Percentiles rank a stretch among this genome's conserved stretches.
These are phyloP conservation scores for Excoecaria agallocha DNA, from an alignment of 345 rosid species.

Conservation along the genomic window DNA sequence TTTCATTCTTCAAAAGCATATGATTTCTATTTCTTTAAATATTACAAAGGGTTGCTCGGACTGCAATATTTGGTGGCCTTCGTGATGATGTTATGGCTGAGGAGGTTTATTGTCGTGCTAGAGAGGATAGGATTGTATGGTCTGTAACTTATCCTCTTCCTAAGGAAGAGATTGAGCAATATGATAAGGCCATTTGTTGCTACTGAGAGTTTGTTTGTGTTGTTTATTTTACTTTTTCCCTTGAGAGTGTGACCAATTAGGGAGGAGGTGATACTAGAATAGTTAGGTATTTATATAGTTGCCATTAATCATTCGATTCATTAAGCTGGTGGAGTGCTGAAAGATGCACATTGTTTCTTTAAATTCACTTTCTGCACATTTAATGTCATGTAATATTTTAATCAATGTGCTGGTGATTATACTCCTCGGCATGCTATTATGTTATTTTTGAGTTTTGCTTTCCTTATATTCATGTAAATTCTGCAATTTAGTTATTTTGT, in stretches of 20 bases:
- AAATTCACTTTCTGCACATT: neutral
- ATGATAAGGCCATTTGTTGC: slow-evolving; percentile 45
- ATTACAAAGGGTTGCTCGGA: slow-evolving; percentile 77
- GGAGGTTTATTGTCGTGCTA: slow-evolving; percentile 57
- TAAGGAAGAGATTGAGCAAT: slow-evolving; percentile 56
- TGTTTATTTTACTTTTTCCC: neutral
- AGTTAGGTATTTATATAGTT: too few relatives aligned
- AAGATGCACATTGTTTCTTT: neutral
- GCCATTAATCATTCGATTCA: neutral
- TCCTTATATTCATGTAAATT: neutral
- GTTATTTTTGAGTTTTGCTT: neutral
- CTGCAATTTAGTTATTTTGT: neutral
- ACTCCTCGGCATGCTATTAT: neutral
- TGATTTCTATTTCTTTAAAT: slow-evolving; percentile 19
- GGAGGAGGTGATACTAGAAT: neutral
- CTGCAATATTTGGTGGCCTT: slow-evolving; percentile 86
- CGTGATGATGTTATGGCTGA: slow-evolving; percentile 64
- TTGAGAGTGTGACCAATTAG: too few relatives aligned
- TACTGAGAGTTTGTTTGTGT: neutral
- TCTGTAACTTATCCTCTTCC: slow-evolving; percentile 84
- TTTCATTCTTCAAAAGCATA: neutral
- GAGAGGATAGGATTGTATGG: slow-evolving; percentile 67
- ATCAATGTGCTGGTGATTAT: too few relatives aligned
- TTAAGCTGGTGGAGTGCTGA: neutral
- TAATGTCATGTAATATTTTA: too few relatives aligned